phyloP scores from a whole-genome alignment of 208 protist species.

The Acanthamoeba lenticulata region DNA sequence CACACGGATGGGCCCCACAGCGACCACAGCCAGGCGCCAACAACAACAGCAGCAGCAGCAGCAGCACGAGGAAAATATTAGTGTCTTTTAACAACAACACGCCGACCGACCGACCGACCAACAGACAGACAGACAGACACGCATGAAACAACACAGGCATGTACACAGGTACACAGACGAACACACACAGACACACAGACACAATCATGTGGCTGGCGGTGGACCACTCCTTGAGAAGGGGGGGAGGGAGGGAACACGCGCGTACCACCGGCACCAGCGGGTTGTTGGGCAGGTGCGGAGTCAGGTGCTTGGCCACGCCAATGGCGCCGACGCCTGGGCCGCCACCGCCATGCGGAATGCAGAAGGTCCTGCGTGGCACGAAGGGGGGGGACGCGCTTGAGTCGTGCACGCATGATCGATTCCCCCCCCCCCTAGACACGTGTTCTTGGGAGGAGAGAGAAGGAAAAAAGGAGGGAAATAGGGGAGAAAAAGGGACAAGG shows the following conservation, averaged over 20 bases:
- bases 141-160: no score
- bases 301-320: conserved; percentile 92
- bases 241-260: neutral
- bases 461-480: no score
- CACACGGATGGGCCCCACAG: no score
- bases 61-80: no score
- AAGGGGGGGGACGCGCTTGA: neutral
- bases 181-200: neutral
- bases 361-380: conserved; percentile 91
- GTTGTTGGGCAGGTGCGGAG: conserved; percentile 93
- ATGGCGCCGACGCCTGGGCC: conserved; percentile 98
- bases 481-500: no score
- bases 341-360: conserved; percentile 96
- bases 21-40: no score
- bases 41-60: no score
- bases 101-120: neutral
- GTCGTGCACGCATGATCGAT: neutral
- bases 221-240: neutral
- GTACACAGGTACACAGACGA: no score
- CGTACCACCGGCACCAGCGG: conserved; percentile 38
- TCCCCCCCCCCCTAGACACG: no score
- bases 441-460: no score
- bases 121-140: no score
- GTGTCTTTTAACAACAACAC: no score
- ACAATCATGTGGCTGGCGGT: neutral